Conservation (phyloP, 176 grass and related monocot genomes). For the Avena sativa region DNA sequence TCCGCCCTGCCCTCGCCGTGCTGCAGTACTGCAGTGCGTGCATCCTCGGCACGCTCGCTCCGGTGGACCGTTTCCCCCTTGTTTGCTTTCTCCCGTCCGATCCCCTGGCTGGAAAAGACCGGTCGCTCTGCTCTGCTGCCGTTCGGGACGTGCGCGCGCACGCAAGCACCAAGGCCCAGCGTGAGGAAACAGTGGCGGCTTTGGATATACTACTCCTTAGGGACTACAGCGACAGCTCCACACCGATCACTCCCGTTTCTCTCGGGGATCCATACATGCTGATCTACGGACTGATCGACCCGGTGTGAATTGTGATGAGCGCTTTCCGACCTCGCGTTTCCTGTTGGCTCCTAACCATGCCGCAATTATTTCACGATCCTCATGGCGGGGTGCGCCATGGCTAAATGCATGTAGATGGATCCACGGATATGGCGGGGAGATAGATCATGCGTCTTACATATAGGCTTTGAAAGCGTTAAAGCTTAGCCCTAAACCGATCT, state of each 20-base stretch:
- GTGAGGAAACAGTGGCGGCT: constrained; percentile 5
- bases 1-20: no score
- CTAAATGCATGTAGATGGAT: neutral
- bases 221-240: no score
- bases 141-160: neutral
- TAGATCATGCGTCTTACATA: no score
- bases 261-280: neutral
- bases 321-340: constrained; percentile 14
- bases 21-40: no score
- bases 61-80: neutral
- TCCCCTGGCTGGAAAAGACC: neutral
- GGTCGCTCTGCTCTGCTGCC: neutral
- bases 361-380: constrained; percentile 22
- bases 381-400: no score
- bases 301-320: neutral
- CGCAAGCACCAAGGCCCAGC: neutral
- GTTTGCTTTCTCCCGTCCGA: neutral
- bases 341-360: constrained; percentile 31
- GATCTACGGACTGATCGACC: neutral
- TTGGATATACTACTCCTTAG: neutral
- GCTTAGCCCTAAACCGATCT: no score
- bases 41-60: no score
- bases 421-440: neutral
- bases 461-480: no score
- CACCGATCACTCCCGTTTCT: neutral